Base-by-base conservation (phyloP, 306 rosid genomes). In the Ormosia emarginata region DNA sequence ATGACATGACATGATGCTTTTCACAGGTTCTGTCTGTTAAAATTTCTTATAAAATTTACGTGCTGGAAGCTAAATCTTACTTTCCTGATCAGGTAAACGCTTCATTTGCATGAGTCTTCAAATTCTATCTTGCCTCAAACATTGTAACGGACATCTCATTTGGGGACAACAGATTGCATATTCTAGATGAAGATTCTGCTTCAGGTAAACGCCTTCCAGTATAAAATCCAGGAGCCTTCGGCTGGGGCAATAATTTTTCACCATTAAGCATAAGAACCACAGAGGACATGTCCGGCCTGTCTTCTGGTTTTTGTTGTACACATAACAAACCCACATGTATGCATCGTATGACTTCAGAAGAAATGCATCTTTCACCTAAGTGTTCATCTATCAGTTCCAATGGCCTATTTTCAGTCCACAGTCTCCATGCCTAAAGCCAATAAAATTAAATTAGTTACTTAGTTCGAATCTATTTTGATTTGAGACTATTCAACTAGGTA, bases 381-480 rank as follows among this genome's bases (percentile, higher is more conserved):
- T 30, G n/a, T 75, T 9, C 15, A 58, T 75, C 85, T 30, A 82
- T 30, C 13, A 82, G 56, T 44, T 82, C 77, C 62, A 82, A 5
- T 15, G 81, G 44, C 58, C 15, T 75, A 0, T 68, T 61, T 75
- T 75, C 85, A 43, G 10, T 75, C 85, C 85, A 82, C 9, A 75
- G 47, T 40, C 59, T 67, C 85, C 85, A 82, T 55, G 81, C 85
- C 85, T 81, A 43, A 40, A 53, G 14, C 36, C n/a, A 71, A 0
- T 15, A 32, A 50, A 58, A 5, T 32, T 46, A 15, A 40, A 41
- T 11, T 4, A 15, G 40, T 43, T 47, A 73, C 10, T 2, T 52
- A 52, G 0, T 5, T 58, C 12, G 41, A 52, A 36, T 10, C 8
- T 8, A 13, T 14, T 64, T 50, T 46, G 1, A 14, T 62, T 8